Base-by-base conservation (phyloP, 2,329 filamentous ascomycete species). In the Fusarium drepaniforme region DNA sequence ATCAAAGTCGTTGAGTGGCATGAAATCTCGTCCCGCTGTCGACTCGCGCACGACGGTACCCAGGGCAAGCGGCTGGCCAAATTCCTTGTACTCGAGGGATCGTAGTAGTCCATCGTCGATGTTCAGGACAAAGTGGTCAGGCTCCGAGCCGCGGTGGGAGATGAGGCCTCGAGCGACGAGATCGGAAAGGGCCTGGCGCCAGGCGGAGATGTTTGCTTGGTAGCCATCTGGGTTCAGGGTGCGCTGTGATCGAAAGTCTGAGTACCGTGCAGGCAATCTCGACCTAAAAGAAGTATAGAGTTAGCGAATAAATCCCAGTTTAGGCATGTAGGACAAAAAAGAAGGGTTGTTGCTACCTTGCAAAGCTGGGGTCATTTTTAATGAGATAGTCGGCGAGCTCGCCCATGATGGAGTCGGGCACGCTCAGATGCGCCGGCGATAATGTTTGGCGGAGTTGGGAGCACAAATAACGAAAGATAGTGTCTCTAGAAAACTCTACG, bases 191-290 rank as follows among this genome's bases (percentile, higher is more conserved):
- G 92, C 95, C 44, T 90, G 89, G 68, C 92, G 91, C 95, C 95
- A 98, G 63, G 94, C 94, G 8, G 89, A 85, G 49, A 94, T 87
- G 81, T 98, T 98, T 51, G 95, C 94, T 23, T 88, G 85, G 85
- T 95, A 98, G 78, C 94, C 95, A 82, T 97, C 94, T 1, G 95
- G 94, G 80, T 98, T 97, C 25, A 93, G 90, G 44, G 89, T 90
- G 78, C 89, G 89, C 76, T 96, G 94, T 7, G 90, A 84, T 42
- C 91, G 88, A 80, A 98, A 97, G 82, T 98, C 95, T 58, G 95
- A 96, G 85, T 97, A 98, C 56, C 98, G 91, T 7, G 95, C 96
- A 15, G 94, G 92, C 15, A 98, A 88, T 60, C 95, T 93, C 73
- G 92, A 90, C 85, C 93, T 95, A 75, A 21, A 28, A n/a, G 5